phyloP scores from a whole-genome alignment of 2,329 filamentous ascomycete species.

The Aspergillus latus region DNA sequence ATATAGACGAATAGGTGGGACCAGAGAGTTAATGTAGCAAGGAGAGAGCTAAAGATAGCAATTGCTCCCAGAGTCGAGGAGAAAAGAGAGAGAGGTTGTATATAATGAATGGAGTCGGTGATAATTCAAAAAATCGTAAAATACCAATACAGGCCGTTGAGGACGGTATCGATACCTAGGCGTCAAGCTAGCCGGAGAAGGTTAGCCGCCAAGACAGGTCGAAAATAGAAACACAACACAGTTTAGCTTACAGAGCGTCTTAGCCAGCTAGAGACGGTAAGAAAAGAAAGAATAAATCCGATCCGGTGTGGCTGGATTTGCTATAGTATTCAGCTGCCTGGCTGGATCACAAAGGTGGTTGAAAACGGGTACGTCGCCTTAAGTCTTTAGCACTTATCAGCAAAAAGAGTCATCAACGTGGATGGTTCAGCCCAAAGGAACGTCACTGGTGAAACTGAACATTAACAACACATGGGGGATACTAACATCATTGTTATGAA shows the following conservation, averaged over 20 bases:
- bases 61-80: not conserved
- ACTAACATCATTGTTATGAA: not conserved
- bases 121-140: slow-evolving; percentile 2
- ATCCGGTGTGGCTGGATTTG: not conserved
- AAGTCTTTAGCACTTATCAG: slow-evolving; percentile 2
- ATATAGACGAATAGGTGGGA: not conserved
- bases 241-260: not conserved
- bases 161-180: slow-evolving; percentile 10
- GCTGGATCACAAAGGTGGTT: not conserved
- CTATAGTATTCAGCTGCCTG: slow-evolving; percentile 3
- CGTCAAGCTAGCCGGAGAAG: not conserved
- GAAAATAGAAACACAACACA: slow-evolving; percentile 11
- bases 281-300: not conserved
- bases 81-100: not conserved
- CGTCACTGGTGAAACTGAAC: not conserved
- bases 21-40: not conserved
- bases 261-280: slow-evolving; percentile 10
- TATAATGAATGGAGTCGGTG: not conserved
- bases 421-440: slow-evolving; percentile 7
- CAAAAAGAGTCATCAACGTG: not conserved
- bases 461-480: not conserved
- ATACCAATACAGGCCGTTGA: slow-evolving; percentile 5
- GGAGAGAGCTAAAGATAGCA: slow-evolving; percentile 9
- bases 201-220: slow-evolving; percentile 7
- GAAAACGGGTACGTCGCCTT: not conserved